Base-by-base conservation (phyloP, 2,329 filamentous ascomycete species). In the Geoglossum cookeanum region DNA sequence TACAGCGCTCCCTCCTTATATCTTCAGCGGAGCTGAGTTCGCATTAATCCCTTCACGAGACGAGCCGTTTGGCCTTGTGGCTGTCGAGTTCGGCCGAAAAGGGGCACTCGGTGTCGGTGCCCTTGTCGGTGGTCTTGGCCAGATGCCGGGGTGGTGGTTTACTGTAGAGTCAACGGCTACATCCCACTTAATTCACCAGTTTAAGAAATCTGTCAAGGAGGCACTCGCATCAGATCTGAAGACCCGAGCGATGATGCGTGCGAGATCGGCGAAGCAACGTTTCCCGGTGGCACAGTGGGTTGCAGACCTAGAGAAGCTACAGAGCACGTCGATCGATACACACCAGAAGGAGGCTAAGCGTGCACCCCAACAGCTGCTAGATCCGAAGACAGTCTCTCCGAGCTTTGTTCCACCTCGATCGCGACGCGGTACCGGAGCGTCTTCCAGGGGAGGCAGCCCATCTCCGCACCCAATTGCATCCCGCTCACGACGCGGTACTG, bases 81-180 rank as follows among this genome's bases (percentile, higher is more conserved):
- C 81, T 33, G 81, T 84, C 49, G 81, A 84, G 63, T 84, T 84
- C 61, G 81, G 81, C 58, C 74, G 81, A 29, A 84, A 84, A 65
- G 81, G 81, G 62, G 81, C 81, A 22, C 72, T 84, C 48, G 81
- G 81, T 62, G 79, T 84, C 58, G 81, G 81, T 51, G 78, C 80
- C 42, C 74, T 80, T 57, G 81, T 84, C 42, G 81, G 81, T 61
- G 81, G 81, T 57, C 72, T 84, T 27, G 80, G 81, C n/a, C 78
- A 82, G 64, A 84, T 84, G 80, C 81, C 81, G 22, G 81, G 81
- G 29, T 84, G 80, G 77, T 84, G 81, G 81, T 84, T 78, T 65
- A 83, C 81, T 0, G 77, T 84, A 58, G 81, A 84, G 65, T 82
- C 79, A 0, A 80, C 75, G 4, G 78, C 78, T 1, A 81, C 80